Base-by-base conservation (phyloP, 331 rosid species). In the Pyracantha coccinea region DNA sequence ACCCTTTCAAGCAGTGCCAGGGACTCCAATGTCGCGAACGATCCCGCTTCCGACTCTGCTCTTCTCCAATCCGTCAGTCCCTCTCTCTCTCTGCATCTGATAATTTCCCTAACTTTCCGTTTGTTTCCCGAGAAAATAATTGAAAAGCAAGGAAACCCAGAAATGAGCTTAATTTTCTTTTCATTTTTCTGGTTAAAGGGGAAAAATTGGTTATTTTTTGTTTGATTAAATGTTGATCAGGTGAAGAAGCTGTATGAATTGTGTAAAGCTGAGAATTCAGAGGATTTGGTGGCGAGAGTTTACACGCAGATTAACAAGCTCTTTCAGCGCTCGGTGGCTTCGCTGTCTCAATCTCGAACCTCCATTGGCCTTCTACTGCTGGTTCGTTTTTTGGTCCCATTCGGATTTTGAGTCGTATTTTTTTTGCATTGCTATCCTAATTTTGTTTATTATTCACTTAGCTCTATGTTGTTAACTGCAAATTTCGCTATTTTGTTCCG, bases 291-390 rank as follows among this genome's bases (percentile, higher is more conserved):
- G 7, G 96, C 91, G 68, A 87, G 97, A 85, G 89, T 94, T 85
- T 90, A 90, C 84, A 92, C 99, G 0, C 91, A 82, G 68, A 77
- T 94, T 50, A 92, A 87, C 89, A 92, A 81, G 91, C 87, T 92
- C 77, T 94, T 88, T 78, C 97, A 92, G 29, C 97, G 99, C 24
- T 88, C 97, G 4, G 91, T 85, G 10, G 88, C 97, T 71, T 90
- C 97, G 4, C 81, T 88, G 31, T 78, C 97, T 57, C 96, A 90
- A 81, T 90, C 91, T 81, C 89, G 83, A 79, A 90, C 99, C 75
- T 92, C 99, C 38, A 87, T 85, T 85, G 97, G 97, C 77, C 89
- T 90, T 85, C 96, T 92, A 57, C 79, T 92, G 79, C 87, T 94
- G 77, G 99, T 94, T 79, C 69, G 78, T 61, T 41, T 45, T 69